These are phyloP conservation scores for Albatrellus ellisii DNA, from an alignment of 768 basidiomycete species.

Conservation along the genomic window DNA sequence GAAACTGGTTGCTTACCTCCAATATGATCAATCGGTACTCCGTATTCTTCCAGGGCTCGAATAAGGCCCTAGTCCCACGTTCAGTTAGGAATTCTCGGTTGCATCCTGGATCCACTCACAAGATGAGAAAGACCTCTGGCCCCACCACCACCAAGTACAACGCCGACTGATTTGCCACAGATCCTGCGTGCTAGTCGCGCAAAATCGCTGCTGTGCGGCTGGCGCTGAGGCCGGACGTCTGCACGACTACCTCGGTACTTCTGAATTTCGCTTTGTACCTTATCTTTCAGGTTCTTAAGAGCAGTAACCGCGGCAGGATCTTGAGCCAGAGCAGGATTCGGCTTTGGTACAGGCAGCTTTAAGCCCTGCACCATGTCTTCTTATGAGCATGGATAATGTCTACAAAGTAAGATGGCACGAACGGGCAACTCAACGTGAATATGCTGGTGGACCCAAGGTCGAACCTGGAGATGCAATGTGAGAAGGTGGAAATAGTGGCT, in stretches of 20 bases:
- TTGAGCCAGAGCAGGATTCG: slow-evolving; percentile 36
- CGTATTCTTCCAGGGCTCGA: slow-evolving; percentile 81
- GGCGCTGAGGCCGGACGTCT: slow-evolving; percentile 56
- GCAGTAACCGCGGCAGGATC: slow-evolving; percentile 84
- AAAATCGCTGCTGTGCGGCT: slow-evolving; percentile 84
- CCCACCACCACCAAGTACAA: slow-evolving; percentile 96
- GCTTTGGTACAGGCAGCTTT: slow-evolving; percentile 49
- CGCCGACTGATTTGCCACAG: slow-evolving; percentile 85
- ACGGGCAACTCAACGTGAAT: slow-evolving; percentile 89
- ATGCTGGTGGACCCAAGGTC: slow-evolving; percentile 94
- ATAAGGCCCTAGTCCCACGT: slow-evolving; percentile 62
- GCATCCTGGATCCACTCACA: slow-evolving; percentile 27
- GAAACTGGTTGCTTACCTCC: slow-evolving; percentile 53
- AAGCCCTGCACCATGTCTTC: slow-evolving; percentile 41
- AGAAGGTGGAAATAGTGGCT: background rate
- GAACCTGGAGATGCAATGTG: slow-evolving; percentile 39
- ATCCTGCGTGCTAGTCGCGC: slow-evolving; percentile 81
- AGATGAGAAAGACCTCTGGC: slow-evolving; percentile 79
- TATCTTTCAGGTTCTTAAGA: slow-evolving; percentile 85
- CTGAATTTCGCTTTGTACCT: slow-evolving; percentile 80
- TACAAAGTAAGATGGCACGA: slow-evolving; percentile 14
- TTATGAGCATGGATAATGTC: background rate
- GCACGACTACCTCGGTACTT: slow-evolving; percentile 64
- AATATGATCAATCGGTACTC: slow-evolving; percentile 90
- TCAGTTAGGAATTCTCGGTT: slow-evolving; percentile 16